These are phyloP conservation scores for Suhomyces faveliae DNA, from an alignment of 805 yeast species.

Conservation along the genomic window DNA sequence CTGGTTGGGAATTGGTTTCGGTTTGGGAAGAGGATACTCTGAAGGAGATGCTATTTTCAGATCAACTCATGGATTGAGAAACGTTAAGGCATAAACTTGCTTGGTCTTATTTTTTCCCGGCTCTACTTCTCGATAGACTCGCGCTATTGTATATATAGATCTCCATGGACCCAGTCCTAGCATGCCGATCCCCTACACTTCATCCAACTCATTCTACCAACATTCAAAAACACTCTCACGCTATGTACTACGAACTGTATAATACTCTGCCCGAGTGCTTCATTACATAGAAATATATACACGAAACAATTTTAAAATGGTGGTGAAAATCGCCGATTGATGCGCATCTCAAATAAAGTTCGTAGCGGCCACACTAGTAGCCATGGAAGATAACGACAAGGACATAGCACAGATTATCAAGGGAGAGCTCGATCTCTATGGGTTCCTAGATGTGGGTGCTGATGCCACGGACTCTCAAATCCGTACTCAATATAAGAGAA, in stretches of 20 bases:
- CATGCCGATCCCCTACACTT: slow-evolving; percentile 3
- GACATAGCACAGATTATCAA: slow-evolving; percentile 16
- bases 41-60: slow-evolving; percentile 98
- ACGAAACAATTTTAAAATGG: not conserved
- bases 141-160: not conserved
- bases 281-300: not conserved
- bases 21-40: slow-evolving; percentile 95
- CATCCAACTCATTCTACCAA: not conserved
- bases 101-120: not conserved
- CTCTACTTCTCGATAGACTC: not conserved
- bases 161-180: not conserved
- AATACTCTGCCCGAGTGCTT: not conserved
- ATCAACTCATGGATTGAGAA: slow-evolving; percentile 71
- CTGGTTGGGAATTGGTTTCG: slow-evolving; percentile 96
- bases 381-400: not conserved
- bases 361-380: not conserved
- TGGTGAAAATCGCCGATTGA: not conserved
- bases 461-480: slow-evolving; percentile 24
- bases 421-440: slow-evolving; percentile 29
- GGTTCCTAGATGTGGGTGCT: slow-evolving; percentile 22
- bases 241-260: not conserved
- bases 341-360: slow-evolving; percentile 1
- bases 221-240: not conserved
- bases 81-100: slow-evolving; percentile 55
- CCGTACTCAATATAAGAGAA: slow-evolving; percentile 28